A percentile compares a stretch with the other conserved stretches of the same genome.
Evolutionary conservation across 768 basidiomycete genomes (phyloP).

Genomic region (Leccinum obscurum): DNA sequence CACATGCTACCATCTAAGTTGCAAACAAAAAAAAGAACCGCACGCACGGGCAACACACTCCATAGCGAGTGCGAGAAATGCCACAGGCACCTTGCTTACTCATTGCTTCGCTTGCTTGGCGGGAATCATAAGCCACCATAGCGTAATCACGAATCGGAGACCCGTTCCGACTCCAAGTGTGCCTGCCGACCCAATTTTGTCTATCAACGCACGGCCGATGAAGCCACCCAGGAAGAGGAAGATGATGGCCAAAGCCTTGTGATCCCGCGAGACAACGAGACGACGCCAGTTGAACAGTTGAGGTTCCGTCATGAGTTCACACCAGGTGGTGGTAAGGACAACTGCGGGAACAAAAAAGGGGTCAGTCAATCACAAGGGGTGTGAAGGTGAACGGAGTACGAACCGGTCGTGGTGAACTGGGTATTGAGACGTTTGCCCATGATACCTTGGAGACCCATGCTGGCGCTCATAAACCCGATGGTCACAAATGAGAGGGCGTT

Average conservation of each 20-base stretch:
- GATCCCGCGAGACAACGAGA: constrained; percentile 61
- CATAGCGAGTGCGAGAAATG: not conserved
- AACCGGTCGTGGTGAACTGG: constrained; percentile 76
- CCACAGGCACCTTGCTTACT: not conserved
- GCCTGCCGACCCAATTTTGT: constrained; percentile 57
- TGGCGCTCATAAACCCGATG: constrained; percentile 75
- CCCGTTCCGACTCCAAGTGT: constrained; percentile 69
- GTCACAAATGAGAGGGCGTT: constrained; percentile 65
- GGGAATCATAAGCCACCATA: constrained; percentile 69
- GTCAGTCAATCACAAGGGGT: not conserved
- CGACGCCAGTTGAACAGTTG: constrained; percentile 60
- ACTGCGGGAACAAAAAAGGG: constrained; percentile 41
- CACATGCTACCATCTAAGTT: not conserved
- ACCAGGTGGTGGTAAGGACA: constrained; percentile 86
- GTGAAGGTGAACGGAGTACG: constrained; percentile 22
- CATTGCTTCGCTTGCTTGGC: constrained; percentile 19
- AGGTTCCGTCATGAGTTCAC: constrained; percentile 83
- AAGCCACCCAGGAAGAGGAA: constrained; percentile 81
- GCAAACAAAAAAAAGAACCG: not conserved
- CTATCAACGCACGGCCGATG: constrained; percentile 56
- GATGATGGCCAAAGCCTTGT: constrained; percentile 63
- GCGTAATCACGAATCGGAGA: constrained; percentile 56
- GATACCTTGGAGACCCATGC: constrained; percentile 82
- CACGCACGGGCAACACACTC: not conserved
- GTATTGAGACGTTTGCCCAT: constrained; percentile 79